phyloP scores from a whole-genome alignment of 768 basidiomycete genomes.

The Candolleomyces eurysporus region DNA sequence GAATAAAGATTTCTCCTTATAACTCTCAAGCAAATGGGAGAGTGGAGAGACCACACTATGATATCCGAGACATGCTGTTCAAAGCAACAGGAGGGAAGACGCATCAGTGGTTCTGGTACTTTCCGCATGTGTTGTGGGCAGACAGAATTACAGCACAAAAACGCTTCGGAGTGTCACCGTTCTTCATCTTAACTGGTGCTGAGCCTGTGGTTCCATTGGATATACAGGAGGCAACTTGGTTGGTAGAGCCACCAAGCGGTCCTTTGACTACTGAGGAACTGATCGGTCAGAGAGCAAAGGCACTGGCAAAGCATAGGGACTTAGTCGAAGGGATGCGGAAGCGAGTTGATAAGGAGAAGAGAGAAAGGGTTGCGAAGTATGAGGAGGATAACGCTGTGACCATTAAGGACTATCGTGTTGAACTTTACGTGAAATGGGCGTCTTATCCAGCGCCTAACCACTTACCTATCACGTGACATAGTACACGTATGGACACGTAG shows the following conservation, averaged over 20 bases:
- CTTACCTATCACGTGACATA: too few species aligned
- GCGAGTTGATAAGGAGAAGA: slow-evolving; percentile 11
- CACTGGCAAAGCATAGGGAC: slow-evolving; percentile 16
- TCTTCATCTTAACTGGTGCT: slow-evolving; percentile 27
- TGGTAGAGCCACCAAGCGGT: slow-evolving; percentile 17
- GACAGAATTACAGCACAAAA: slow-evolving; percentile 24
- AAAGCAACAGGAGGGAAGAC: slow-evolving; percentile 22
- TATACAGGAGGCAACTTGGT: slow-evolving; percentile 24
- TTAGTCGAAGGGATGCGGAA: slow-evolving; percentile 18
- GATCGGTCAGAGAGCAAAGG: slow-evolving; percentile 17
- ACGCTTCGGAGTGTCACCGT: slow-evolving; percentile 26
- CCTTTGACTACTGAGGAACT: slow-evolving; percentile 18
- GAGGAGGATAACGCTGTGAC: slow-evolving; percentile 12
- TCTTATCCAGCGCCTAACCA: too few species aligned
- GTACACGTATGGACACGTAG: too few species aligned
- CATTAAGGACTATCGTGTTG: slow-evolving; percentile 11
- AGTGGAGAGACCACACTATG: slow-evolving; percentile 20
- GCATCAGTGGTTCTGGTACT: slow-evolving; percentile 26
- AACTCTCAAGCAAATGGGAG: slow-evolving; percentile 21
- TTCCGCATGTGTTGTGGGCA: slow-evolving; percentile 31
- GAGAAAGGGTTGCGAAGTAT: slow-evolving; percentile 18
- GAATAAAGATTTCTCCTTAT: slow-evolving; percentile 18
- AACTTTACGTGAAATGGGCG: too few species aligned
- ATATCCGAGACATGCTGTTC: slow-evolving; percentile 17
- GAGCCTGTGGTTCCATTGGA: slow-evolving; percentile 30